Conservation (phyloP, 2,329 filamentous ascomycete species). For the Sporothrix pallida region DNA sequence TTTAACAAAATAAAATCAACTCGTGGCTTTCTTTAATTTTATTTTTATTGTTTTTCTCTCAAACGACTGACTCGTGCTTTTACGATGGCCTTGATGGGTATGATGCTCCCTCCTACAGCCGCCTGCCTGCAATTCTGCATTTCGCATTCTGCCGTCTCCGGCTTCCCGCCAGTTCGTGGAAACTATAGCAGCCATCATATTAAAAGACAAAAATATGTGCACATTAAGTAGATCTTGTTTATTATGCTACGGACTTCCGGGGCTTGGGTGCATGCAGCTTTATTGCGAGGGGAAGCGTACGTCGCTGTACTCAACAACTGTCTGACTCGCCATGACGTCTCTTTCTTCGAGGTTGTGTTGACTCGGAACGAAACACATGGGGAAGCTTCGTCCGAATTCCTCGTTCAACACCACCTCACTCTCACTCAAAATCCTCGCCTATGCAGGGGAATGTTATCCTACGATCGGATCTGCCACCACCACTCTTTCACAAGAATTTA, state of each 20-base stretch:
- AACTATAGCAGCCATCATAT: not conserved
- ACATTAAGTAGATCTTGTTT: too few relatives aligned
- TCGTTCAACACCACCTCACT: not conserved
- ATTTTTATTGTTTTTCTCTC: not conserved
- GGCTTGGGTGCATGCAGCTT: conserved; percentile 5
- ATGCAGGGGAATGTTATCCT: conserved; percentile 9
- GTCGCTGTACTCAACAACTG: too few relatives aligned
- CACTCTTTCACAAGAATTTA: not conserved
- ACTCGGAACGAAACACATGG: not conserved
- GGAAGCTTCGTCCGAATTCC: conserved; percentile 8
- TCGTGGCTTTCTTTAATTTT: not conserved
- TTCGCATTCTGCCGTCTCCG: conserved; percentile 19
- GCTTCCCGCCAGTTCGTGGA: conserved; percentile 21
- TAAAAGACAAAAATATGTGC: not conserved
- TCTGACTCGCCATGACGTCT: conserved; percentile 22
- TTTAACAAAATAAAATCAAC: not conserved
- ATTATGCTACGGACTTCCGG: conserved; percentile 27
- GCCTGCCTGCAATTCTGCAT: not conserved
- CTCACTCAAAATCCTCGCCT: not conserved
- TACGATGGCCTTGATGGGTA: not conserved
- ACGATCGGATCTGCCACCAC: not conserved
- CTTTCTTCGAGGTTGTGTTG: not conserved
- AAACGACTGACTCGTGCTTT: not conserved
- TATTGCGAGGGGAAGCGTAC: not conserved
- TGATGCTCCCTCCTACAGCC: not conserved